These are phyloP conservation scores for Hibiscus syriacus DNA, from an alignment of 345 rosid species.

Conservation along the genomic window DNA sequence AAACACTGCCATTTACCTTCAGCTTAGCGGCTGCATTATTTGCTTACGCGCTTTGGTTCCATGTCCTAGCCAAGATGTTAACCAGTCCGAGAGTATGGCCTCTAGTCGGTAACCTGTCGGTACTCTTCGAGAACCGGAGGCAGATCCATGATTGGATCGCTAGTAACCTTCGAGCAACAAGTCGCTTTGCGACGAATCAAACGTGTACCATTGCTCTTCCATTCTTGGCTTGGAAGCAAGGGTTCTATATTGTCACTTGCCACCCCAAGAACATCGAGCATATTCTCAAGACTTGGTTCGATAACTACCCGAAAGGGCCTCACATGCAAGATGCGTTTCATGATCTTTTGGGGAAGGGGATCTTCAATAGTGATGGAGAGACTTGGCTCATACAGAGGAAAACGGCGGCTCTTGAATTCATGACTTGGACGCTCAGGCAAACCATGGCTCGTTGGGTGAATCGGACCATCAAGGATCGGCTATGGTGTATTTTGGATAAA, in stretches of 20 bases:
- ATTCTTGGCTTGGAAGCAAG: constrained; percentile 57
- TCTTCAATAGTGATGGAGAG: too few relatives aligned
- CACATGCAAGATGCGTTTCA: constrained; percentile 70
- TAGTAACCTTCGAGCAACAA: constrained; percentile 53
- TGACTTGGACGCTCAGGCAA: constrained; percentile 71
- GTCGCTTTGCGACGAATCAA: constrained; percentile 66
- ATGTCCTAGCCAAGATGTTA: constrained; percentile 44
- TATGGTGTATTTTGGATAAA: constrained; percentile 45
- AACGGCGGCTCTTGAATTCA: constrained; percentile 91
- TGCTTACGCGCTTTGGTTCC: constrained; percentile 70
- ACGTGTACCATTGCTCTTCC: constrained; percentile 68
- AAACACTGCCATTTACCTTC: constrained; percentile 23
- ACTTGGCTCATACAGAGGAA: constrained; percentile 86
- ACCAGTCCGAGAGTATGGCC: too few relatives aligned
- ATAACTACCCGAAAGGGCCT: constrained; percentile 90
- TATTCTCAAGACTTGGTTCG: constrained; percentile 68
- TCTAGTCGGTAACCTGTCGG: constrained; percentile 79
- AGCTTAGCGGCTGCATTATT: constrained; percentile 33
- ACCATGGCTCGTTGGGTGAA: constrained; percentile 97
- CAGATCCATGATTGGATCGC: constrained; percentile 83
- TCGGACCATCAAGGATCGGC: too few relatives aligned
- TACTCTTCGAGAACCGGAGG: constrained; percentile 43
- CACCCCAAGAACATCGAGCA: constrained; percentile 86
- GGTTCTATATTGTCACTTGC: constrained; percentile 77
- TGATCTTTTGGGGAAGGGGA: too few relatives aligned